Evolutionary conservation across 2,329 filamentous ascomycete species (phyloP).

Genomic region (Lecanicillium sp.): DNA sequence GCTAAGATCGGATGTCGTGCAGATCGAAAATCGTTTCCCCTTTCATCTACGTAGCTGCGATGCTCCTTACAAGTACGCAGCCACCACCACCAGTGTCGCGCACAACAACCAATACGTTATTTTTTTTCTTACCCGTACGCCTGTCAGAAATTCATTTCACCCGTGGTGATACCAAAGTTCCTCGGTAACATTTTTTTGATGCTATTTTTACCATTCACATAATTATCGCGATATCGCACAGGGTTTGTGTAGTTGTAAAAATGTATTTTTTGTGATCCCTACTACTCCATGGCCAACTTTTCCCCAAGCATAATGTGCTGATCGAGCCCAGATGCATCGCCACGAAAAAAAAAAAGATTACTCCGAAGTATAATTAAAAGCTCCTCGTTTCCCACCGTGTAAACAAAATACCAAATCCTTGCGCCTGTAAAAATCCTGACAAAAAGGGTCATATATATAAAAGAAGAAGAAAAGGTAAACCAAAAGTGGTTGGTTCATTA

Average conservation of each 20-base stretch:
- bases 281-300: constrained; percentile 4
- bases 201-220: too few relatives aligned
- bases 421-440: not conserved
- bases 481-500: constrained; percentile 7
- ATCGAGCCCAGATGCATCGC: constrained; percentile 2
- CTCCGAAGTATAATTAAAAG: constrained; percentile 1
- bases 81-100: too few relatives aligned
- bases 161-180: too few relatives aligned
- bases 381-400: too few relatives aligned
- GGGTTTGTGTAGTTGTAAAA: not conserved
- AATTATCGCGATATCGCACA: too few relatives aligned
- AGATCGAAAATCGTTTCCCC: constrained; percentile 8
- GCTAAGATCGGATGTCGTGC: constrained; percentile 11
- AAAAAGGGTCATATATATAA: constrained; percentile 10
- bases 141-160: too few relatives aligned
- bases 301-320: constrained; percentile 7
- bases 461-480: not conserved
- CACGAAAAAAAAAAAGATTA: not conserved
- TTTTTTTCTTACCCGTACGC: too few relatives aligned
- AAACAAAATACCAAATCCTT: too few relatives aligned
- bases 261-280: constrained; percentile 1
- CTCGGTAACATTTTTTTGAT: too few relatives aligned
- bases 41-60: not conserved
- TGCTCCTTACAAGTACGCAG: not conserved
- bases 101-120: too few relatives aligned